Base-by-base conservation (phyloP, 2,329 filamentous ascomycete genomes). In the Metarhizium sp. region DNA sequence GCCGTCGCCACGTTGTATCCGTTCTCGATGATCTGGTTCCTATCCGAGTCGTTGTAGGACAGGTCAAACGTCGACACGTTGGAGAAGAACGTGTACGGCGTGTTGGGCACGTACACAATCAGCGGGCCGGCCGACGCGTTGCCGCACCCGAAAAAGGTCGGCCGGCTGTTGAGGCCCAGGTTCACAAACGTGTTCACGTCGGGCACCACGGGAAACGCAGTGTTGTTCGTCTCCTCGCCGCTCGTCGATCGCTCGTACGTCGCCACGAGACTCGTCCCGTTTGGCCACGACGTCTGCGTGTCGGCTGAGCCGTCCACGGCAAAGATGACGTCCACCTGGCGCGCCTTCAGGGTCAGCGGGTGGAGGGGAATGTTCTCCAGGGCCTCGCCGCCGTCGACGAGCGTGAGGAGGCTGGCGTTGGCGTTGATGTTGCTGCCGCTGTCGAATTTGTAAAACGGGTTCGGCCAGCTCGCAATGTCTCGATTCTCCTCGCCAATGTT, bases 121-220 rank as follows among this genome's bases (percentile, higher is more conserved):
- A 95, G 69, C 0, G 89, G 88, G 0, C 20, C 42, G 25, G 77
- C 71, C 0, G 67, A 50, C 14, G 54, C 50, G 49, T 59, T 59
- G 66, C 90, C 73, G 71, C 89, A 94, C 48, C 89, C 89, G 66
- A 94, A 94, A 76, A 94, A 92, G 1, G 86, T 86, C 0, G 89
- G 90, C 4, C 78, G 78, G 57, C 76, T 80, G 75, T 91, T 92
- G 6, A 92, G 47, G 3, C 86, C 86, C 0, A 88, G 75, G 66
- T 91, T 91, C 60, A 92, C 75, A 66, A 94, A 90, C 0, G 88
- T 91, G 70, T 91, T 88, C 52, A 79, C 73, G 58, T 88, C 86
- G 0, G 89, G 90, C 1, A 94, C 74, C 1, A 78, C 70, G 0
- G 89, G 88, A 73, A 94, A 94, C 1, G 78, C 73, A 1, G 85